A percentile compares a stretch with the other conserved stretches of the same genome.
phyloP scores from a whole-genome alignment of 768 basidiomycete genomes.

The Sporobolomyces pararoseus region DNA sequence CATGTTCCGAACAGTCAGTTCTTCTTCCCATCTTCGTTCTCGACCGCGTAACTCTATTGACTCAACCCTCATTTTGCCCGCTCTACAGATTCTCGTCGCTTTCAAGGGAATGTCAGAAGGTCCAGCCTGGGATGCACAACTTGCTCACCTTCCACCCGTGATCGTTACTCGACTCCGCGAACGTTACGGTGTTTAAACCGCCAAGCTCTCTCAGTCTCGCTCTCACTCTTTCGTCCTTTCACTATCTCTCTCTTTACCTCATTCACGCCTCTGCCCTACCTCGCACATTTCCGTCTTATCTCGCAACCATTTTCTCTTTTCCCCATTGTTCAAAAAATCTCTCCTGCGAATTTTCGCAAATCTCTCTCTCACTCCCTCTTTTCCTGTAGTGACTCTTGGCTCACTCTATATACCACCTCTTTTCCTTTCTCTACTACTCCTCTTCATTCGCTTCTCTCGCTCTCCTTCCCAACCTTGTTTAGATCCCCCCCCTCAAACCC shows the following conservation, averaged over 20 bases:
- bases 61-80: background rate
- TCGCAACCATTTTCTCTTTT: too few relatives aligned
- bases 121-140: conserved; percentile 77
- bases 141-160: conserved; percentile 74
- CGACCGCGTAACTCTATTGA: background rate
- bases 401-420: background rate
- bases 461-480: background rate
- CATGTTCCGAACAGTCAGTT: conserved; percentile 73
- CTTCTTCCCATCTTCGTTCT: background rate
- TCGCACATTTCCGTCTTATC: too few relatives aligned
- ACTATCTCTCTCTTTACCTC: too few relatives aligned
- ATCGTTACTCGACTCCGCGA: conserved; percentile 81
- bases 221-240: background rate
- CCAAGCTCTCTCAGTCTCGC: too few relatives aligned
- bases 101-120: conserved; percentile 80
- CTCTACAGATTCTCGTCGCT: conserved; percentile 64
- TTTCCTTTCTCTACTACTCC: background rate
- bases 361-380: too few relatives aligned
- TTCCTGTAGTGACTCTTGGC: background rate
- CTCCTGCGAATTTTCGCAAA: too few relatives aligned
- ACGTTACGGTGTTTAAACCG: conserved; percentile 72
- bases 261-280: too few relatives aligned
- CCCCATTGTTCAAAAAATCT: background rate
- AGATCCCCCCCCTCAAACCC: background rate
- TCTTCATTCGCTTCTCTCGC: background rate